A percentile compares a stretch with the other conserved stretches of the same genome.
These are phyloP conservation scores for Russula sp. DNA, from an alignment of 768 basidiomycete genomes.

Conservation along the genomic window DNA sequence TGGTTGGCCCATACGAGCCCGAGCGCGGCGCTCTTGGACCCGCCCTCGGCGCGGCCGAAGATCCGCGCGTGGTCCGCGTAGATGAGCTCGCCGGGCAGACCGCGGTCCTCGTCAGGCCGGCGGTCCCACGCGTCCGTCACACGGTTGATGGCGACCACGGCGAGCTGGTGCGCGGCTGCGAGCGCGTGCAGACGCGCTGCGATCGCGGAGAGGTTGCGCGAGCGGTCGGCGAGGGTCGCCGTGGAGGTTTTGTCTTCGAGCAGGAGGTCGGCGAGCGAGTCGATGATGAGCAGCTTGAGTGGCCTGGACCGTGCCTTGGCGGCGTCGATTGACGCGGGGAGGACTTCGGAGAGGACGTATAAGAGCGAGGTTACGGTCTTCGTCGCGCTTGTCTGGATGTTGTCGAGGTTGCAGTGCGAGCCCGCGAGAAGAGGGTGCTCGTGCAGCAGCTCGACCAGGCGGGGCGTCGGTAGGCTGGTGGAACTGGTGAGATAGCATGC, in stretches of 20 bases:
- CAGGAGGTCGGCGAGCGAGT: constrained; percentile 84
- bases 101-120: constrained; percentile 25
- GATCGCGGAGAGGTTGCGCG: constrained; percentile 60
- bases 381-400: constrained; percentile 57
- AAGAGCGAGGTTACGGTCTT: constrained; percentile 50
- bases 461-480: constrained; percentile 56
- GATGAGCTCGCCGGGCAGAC: constrained; percentile 36
- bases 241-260: constrained; percentile 55
- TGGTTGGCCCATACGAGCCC: constrained; percentile 95
- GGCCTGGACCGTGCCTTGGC: constrained; percentile 41
- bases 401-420: constrained; percentile 41
- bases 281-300: constrained; percentile 76
- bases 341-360: constrained; percentile 46
- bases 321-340: constrained; percentile 48
- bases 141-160: constrained; percentile 84
- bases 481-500: constrained; percentile 76
- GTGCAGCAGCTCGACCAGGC: constrained; percentile 61
- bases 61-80: constrained; percentile 72
- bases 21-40: constrained; percentile 74
- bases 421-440: constrained; percentile 43
- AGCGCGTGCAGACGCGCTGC: constrained; percentile 66
- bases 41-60: constrained; percentile 62
- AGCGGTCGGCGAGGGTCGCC: constrained; percentile 62
- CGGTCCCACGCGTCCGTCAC: constrained; percentile 70
- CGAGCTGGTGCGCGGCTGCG: constrained; percentile 56